Conservation (phyloP, 768 basidiomycete genomes). For the Flagelloscypha sp. region DNA sequence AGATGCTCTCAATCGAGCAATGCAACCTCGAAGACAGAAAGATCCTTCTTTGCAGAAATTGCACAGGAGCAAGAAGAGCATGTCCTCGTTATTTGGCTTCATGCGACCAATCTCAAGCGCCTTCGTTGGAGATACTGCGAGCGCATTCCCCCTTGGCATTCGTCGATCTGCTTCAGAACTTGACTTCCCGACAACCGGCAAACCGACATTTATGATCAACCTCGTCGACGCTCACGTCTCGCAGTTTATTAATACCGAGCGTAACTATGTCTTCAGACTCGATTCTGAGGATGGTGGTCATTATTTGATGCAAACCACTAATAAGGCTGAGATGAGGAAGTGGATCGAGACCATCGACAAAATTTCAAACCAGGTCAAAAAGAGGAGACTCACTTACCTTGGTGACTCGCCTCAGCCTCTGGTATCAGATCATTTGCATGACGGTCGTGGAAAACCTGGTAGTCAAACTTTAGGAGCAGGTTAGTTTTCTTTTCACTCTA, state of each 20-base stretch:
- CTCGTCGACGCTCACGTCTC: constrained; percentile 64
- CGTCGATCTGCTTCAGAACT: constrained; percentile 66
- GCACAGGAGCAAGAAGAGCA: constrained; percentile 82
- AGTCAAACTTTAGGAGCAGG: constrained; percentile 66
- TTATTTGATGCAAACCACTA: constrained; percentile 68
- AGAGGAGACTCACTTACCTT: constrained; percentile 73
- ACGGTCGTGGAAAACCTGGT: constrained; percentile 10
- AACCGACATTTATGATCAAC: constrained; percentile 68
- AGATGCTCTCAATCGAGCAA: constrained; percentile 66
- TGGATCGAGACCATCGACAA: constrained; percentile 73
- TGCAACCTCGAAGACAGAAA: constrained; percentile 48
- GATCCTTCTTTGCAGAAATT: constrained; percentile 50
- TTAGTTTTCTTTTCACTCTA: constrained; percentile 23
- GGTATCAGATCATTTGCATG: constrained; percentile 65
- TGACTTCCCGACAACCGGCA: constrained; percentile 64
- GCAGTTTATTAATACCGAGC: constrained; percentile 69
- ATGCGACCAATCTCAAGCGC: constrained; percentile 89
- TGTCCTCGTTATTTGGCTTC: constrained; percentile 72
- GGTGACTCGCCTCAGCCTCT: constrained; percentile 69
- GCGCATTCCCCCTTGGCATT: constrained; percentile 28
- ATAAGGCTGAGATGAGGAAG: constrained; percentile 59
- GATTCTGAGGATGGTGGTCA: constrained; percentile 84
- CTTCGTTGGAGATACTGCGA: constrained; percentile 62
- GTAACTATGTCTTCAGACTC: constrained; percentile 76
- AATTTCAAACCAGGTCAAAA: constrained; percentile 65